Evolutionary conservation across 495 filamentous ascomycete species (phyloP).

Genomic region (Pseudomonodictys pantanalensis): DNA sequence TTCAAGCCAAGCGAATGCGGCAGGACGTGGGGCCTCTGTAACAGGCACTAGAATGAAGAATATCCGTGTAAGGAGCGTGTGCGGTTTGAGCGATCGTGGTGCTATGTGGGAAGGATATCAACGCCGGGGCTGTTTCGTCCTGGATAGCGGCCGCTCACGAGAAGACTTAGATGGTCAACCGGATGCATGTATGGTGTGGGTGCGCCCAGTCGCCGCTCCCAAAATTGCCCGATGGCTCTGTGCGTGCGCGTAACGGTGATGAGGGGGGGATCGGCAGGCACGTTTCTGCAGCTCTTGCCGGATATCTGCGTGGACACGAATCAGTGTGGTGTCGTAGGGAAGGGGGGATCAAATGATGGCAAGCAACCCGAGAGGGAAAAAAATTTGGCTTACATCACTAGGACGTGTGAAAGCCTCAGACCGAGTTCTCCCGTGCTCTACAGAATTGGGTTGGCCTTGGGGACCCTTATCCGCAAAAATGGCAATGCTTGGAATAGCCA

Average conservation of each 20-base stretch:
- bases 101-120: constrained; percentile 24
- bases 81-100: not conserved
- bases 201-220: constrained; percentile 57
- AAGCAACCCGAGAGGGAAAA: no score
- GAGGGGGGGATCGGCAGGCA: not conserved
- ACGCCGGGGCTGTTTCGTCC: constrained; percentile 7
- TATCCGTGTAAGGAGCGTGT: not conserved
- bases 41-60: not conserved
- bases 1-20: not conserved
- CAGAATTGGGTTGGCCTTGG: no score
- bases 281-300: not conserved
- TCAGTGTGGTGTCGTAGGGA: not conserved
- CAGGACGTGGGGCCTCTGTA: not conserved
- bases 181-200: constrained; percentile 49
- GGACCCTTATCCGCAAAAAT: no score
- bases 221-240: constrained; percentile 1
- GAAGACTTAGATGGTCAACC: constrained; percentile 18
- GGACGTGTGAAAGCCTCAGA: no score
- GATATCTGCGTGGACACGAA: not conserved
- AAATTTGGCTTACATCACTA: no score
- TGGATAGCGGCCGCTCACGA: constrained; percentile 3
- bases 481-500: not conserved
- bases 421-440: no score
- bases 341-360: not conserved
- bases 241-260: constrained; percentile 2